Base-by-base conservation (phyloP, 2,329 filamentous ascomycete genomes). In the Fusarium falciforme region DNA sequence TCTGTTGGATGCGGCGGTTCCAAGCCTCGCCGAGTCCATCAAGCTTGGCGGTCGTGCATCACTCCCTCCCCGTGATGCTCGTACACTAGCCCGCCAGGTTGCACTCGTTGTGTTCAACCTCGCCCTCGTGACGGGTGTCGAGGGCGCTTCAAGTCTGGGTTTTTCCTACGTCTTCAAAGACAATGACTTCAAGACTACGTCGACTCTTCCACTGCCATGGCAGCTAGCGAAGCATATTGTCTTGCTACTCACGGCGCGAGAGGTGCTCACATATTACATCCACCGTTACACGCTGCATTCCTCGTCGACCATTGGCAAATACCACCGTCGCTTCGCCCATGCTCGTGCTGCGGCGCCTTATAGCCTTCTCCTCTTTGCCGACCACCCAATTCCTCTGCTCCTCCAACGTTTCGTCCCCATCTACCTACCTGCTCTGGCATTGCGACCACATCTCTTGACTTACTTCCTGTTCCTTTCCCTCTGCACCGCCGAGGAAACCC, bases 271-370 rank as follows among this genome's bases (percentile, higher is more conserved):
- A 66, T 98, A 97, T 81, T 88, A 90, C 76, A 87, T 94, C 74
- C 94, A 97, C 83, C 91, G 93, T 61, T 89, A 89, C 78, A 68
- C 92, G 29, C 87, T 98, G 10, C 94, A 97, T 82, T 80, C 80
- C 49, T 80, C 73, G 6, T 79, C 81, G 0, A 64, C 76, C 4
- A 68, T 89, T 27, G 84, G 85, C 9, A 80, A 74, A 7, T 82
- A 87, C 60, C 85, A 90, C 79, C 69, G 78, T 57, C 60, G 76
- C 62, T 87, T 85, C 78, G 84, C 84, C 77, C 90, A 94, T 82
- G 82, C 85, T 57, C 84, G 89, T 66, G 80, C 80, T 27, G 85
- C 88, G 2, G 89, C 91, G 0, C 86, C 88, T 0, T 93, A 89
- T 81, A 88, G 91, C 29, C 86, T 94, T 27, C 85, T 88, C 49